Percentiles rank a stretch among this genome's conserved stretches.
Conservation (phyloP, 495 filamentous ascomycete genomes). For the Xylaria telfairii region DNA sequence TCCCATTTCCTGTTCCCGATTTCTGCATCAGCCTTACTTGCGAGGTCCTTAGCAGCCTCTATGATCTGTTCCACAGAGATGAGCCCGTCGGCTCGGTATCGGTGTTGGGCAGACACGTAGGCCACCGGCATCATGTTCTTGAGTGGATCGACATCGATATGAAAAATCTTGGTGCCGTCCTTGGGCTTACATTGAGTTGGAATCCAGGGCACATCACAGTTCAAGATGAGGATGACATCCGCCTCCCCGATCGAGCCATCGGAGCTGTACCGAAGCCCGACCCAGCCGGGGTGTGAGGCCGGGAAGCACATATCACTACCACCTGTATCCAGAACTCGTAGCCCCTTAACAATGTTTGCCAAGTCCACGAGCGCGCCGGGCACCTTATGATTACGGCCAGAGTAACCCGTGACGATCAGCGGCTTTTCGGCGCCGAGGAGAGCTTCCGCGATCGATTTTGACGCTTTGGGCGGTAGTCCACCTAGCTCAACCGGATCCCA, state of each 20-base stretch:
- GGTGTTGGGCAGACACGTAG: conserved; percentile 74
- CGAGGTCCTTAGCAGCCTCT: conserved; percentile 49
- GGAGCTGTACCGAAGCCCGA: conserved; percentile 78
- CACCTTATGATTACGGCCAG: conserved; percentile 74
- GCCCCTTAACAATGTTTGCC: conserved; percentile 76
- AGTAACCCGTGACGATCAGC: conserved; percentile 82
- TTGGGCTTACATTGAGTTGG: conserved; percentile 64
- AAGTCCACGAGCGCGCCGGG: conserved; percentile 76
- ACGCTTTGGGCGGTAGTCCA: conserved; percentile 70
- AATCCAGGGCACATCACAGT: conserved; percentile 80
- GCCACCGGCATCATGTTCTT: conserved; percentile 88
- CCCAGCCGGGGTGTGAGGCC: conserved; percentile 70
- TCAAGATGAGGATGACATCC: conserved; percentile 84
- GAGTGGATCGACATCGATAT: conserved; percentile 85
- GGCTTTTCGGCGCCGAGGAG: conserved; percentile 77
- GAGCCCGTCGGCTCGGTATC: conserved; percentile 77
- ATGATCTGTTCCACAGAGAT: conserved; percentile 77
- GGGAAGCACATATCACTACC: conserved; percentile 98
- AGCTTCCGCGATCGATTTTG: conserved; percentile 71
- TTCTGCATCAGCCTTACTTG: conserved; percentile 54
- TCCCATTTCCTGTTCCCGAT: conserved; percentile 59
- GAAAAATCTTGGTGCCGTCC: conserved; percentile 71
- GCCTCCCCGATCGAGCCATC: conserved; percentile 77
- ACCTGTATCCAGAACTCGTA: conserved; percentile 86
- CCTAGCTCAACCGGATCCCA: conserved; percentile 80